Base-by-base conservation (phyloP, 2,329 filamentous ascomycete species). In the Sclerotinia sclerotiorum region DNA sequence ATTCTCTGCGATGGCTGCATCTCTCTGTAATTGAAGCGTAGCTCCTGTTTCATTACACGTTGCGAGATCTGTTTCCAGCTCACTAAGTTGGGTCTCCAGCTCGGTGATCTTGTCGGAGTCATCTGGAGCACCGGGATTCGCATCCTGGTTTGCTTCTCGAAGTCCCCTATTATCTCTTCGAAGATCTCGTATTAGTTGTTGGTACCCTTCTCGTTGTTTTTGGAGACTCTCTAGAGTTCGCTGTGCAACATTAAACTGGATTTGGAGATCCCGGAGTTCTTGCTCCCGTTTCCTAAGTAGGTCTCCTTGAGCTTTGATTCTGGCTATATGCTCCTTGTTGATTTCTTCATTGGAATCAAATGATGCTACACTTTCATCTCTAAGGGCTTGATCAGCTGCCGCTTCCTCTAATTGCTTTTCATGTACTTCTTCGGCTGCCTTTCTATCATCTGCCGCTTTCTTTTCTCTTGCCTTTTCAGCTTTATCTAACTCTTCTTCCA, bases 21-120 rank as follows among this genome's bases (percentile, higher is more conserved):
- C 46, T 27, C 60, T 63, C n/a, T 63, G 60, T 42, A 51, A 6
- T 51, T 52, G 60, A 11, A 63, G 60, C 3, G 60, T 63, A 19
- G 60, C 46, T 35, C 60, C 17, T 7, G 46, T 51, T 51, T 52
- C 46, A 24, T 63, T 32, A 42, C 8, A 11, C 11, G 1, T 15
- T 11, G n/a, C 60, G 27, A 63, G 21, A 21, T 3, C 8, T 6
- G 29, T 24, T 48, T 63, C 29, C 0, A 63, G 17, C 2, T 63
- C 46, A 1, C 8, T 5, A 27, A 63, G 11, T 51, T 10, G 46
- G 19, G 60, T 15, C n/a, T 63, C 60, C 15, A 63, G 46, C 5
- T 39, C 15, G 3, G 4, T 0, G 8, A 63, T 15, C 11, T 19
- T 51, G 2, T 39, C 21, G 7, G 21, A 10, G 3, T 13, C 2